Conservation (phyloP, 495 filamentous ascomycete species). For the Jackrogersella multiformis region DNA sequence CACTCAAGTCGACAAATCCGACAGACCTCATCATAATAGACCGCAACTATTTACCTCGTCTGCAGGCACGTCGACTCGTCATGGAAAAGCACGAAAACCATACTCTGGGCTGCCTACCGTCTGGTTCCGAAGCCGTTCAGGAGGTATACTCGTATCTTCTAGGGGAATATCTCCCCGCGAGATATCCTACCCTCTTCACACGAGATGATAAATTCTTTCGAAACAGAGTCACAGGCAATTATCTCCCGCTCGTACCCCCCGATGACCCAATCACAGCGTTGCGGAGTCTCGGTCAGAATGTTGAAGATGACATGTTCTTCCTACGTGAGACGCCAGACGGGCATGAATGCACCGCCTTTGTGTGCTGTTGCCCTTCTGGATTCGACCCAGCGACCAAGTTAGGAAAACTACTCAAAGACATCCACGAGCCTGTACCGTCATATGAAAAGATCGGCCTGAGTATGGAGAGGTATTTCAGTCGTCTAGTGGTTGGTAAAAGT, state of each 20-base stretch:
- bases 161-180: slow-evolving; percentile 68
- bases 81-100: slow-evolving; percentile 60
- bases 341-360: slow-evolving; percentile 73
- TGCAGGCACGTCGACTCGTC: slow-evolving; percentile 62
- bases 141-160: slow-evolving; percentile 75
- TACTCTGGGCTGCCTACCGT: slow-evolving; percentile 56
- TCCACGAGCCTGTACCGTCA: slow-evolving; percentile 75
- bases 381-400: slow-evolving; percentile 74
- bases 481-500: slow-evolving; percentile 62
- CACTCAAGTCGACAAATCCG: slow-evolving; percentile 59
- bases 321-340: slow-evolving; percentile 65
- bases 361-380: slow-evolving; percentile 76
- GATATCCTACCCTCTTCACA: slow-evolving; percentile 72
- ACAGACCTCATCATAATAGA: slow-evolving; percentile 74
- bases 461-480: slow-evolving; percentile 80
- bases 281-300: slow-evolving; percentile 61
- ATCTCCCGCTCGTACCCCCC: slow-evolving; percentile 52
- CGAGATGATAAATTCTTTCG: slow-evolving; percentile 44
- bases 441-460: slow-evolving; percentile 78
- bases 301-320: slow-evolving; percentile 83
- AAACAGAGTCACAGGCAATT: slow-evolving; percentile 58
- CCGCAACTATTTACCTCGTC: slow-evolving; percentile 66
- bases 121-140: slow-evolving; percentile 58
- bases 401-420: slow-evolving; percentile 66
- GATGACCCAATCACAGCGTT: slow-evolving; percentile 50